Base-by-base conservation (phyloP, 1,284 basidiomycete species). In the Trichosporon sp. region DNA sequence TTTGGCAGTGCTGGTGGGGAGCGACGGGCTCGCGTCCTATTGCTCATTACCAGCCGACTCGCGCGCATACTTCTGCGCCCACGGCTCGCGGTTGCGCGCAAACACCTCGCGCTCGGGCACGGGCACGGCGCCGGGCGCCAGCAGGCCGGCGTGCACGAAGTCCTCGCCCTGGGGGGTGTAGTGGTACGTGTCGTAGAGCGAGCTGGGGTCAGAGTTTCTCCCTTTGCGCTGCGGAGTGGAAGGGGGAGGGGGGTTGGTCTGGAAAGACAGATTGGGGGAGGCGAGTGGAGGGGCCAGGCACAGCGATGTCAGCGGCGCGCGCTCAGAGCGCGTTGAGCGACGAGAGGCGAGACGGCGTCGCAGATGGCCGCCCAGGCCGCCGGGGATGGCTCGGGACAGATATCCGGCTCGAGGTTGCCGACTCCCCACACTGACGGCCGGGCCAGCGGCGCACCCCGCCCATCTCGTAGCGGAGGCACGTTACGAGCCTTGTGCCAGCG, bases 131-230 rank as follows among this genome's bases (percentile, higher is more conserved):
- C 56, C 56, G 15, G 56, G 56, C 29, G 56, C 18, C 13, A 60
- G 18, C 27, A 60, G 56, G 27, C 56, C 56, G 29, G 56, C 56
- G 11, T 60, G 56, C 56, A 60, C 56, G 8, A n/a, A 32, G 13
- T 60, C 56, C 56, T 60, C 56, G 29, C 56, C 56, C 7, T 29
- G 18, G 5, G 56, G 12, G 7, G 27, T n/a, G 56, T 31, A n/a
- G 56, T 60, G 56, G 29, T 60, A 60, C 18, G 56, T 60, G 29
- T 60, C 56, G 29, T 60, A 60, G 29, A 60, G 29, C n/a, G 56
- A 60, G 5, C 56, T 60, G 56, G 18, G 13, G 47, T 51, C 47
- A 51, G 18, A n/a, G 12, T 11, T 25, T n/a, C n/a, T n/a, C n/a
- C n/a, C n/a, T n/a, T n/a, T n/a, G n/a, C n/a, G n/a, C n/a, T n/a